Evolutionary conservation across 768 basidiomycete genomes (phyloP).

Genomic region (Mycena maculata): DNA sequence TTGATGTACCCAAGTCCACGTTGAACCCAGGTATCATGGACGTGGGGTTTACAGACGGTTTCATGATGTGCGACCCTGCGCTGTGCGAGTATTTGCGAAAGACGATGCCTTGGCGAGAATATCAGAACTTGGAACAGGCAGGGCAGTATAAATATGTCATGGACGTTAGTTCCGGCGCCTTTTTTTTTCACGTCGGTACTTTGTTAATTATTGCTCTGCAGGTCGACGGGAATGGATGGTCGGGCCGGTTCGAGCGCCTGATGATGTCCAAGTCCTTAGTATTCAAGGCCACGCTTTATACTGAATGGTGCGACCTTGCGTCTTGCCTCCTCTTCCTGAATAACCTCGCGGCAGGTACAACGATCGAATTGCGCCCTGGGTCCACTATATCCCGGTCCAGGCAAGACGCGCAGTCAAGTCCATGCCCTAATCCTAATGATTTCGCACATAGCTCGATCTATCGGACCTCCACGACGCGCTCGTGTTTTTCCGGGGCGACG

Average conservation of each 20-base stretch:
- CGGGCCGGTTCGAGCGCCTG: slow-evolving; percentile 74
- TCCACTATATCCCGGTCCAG: slow-evolving; percentile 80
- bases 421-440: too few relatives aligned
- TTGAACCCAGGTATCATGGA: slow-evolving; percentile 71
- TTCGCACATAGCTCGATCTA: slow-evolving; percentile 60
- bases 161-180: slow-evolving; percentile 54
- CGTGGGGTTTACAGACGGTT: slow-evolving; percentile 63
- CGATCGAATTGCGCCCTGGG: slow-evolving; percentile 72
- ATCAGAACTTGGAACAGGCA: slow-evolving; percentile 59
- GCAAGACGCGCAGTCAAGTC: too few relatives aligned
- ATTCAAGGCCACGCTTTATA: slow-evolving; percentile 79
- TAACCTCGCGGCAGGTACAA: slow-evolving; percentile 53
- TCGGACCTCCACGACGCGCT: slow-evolving; percentile 77
- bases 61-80: slow-evolving; percentile 54
- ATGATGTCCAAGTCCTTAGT: slow-evolving; percentile 71
- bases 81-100: slow-evolving; percentile 59
- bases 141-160: slow-evolving; percentile 71
- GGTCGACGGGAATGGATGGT: slow-evolving; percentile 78
- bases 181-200: background rate
- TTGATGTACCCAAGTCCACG: slow-evolving; percentile 47
- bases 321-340: slow-evolving; percentile 7
- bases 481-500: slow-evolving; percentile 78
- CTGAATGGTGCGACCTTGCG: slow-evolving; percentile 67
- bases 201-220: slow-evolving; percentile 37
- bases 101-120: slow-evolving; percentile 62